phyloP scores from a whole-genome alignment of 2,329 filamentous ascomycete species.

The Knufia petricola region DNA sequence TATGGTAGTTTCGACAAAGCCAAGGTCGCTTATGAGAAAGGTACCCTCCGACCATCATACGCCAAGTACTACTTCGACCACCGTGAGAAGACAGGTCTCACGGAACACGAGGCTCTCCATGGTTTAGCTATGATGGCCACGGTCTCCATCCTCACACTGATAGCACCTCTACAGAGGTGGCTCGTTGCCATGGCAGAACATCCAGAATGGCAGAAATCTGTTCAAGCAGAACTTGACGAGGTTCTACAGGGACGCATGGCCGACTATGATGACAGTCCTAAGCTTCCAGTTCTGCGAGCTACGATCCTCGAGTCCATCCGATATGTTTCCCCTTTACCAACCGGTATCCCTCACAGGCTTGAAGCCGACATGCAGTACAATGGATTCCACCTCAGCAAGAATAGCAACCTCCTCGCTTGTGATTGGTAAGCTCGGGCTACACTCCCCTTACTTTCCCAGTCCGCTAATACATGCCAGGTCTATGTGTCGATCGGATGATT shows the following conservation, averaged over 20 bases:
- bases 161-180: slow-evolving; percentile 4
- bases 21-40: neutral
- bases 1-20: neutral
- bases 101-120: slow-evolving; percentile 1
- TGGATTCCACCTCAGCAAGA: neutral
- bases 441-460: too few relatives aligned
- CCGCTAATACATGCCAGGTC: too few relatives aligned
- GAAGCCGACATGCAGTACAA: slow-evolving; percentile 30
- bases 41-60: neutral
- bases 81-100: slow-evolving; percentile 3
- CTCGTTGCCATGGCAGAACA: slow-evolving; percentile 36
- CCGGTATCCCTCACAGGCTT: slow-evolving; percentile 22
- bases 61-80: slow-evolving; percentile 5
- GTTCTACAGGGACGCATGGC: slow-evolving; percentile 33
- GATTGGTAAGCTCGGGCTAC: slow-evolving; percentile 2
- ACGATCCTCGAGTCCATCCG: slow-evolving; percentile 28
- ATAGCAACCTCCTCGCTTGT: neutral
- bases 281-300: slow-evolving; percentile 30
- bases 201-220: slow-evolving; percentile 41
- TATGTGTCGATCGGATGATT: neutral
- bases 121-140: slow-evolving; percentile 8
- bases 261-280: slow-evolving; percentile 27
- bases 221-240: slow-evolving; percentile 38
- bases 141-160: slow-evolving; percentile 6
- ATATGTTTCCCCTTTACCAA: slow-evolving; percentile 1